A percentile compares a stretch with the other conserved stretches of the same genome.
phyloP scores from a whole-genome alignment of 176 grass and related monocot genomes.

The Avena atlantica region DNA sequence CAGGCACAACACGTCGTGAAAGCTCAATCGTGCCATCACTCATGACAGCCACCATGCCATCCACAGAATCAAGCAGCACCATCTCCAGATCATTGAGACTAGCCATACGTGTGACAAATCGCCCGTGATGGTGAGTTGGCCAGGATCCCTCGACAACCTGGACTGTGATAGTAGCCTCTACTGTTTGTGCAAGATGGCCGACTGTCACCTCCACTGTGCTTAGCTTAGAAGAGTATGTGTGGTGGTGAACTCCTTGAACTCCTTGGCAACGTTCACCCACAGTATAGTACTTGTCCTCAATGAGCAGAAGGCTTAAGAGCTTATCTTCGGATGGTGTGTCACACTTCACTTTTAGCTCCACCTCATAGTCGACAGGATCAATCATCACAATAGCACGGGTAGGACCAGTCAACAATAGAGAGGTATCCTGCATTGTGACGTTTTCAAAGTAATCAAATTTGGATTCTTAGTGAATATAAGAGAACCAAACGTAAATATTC shows the following conservation, averaged over 20 bases:
- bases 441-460: background rate
- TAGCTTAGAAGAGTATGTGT: background rate
- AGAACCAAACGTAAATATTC: slow-evolving; percentile 10
- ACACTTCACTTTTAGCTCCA: slow-evolving; percentile 13
- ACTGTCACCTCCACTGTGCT: background rate
- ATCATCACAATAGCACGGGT: background rate
- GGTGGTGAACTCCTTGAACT: background rate
- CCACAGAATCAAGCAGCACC: too few relatives aligned
- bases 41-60: too few relatives aligned
- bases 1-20: too few relatives aligned
- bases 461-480: background rate
- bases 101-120: too few relatives aligned
- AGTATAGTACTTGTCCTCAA: background rate
- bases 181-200: background rate
- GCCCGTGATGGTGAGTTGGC: too few relatives aligned
- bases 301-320: slow-evolving; percentile 11
- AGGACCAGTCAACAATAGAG: slow-evolving; percentile 16
- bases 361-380: background rate
- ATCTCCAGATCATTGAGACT: too few relatives aligned
- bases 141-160: too few relatives aligned
- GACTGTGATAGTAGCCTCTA: background rate
- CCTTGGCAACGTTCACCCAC: background rate
- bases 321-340: background rate
- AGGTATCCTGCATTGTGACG: slow-evolving; percentile 28
- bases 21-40: too few relatives aligned